These are phyloP conservation scores for Eutypella sp. DNA, from an alignment of 2,329 filamentous ascomycete genomes.

Conservation along the genomic window DNA sequence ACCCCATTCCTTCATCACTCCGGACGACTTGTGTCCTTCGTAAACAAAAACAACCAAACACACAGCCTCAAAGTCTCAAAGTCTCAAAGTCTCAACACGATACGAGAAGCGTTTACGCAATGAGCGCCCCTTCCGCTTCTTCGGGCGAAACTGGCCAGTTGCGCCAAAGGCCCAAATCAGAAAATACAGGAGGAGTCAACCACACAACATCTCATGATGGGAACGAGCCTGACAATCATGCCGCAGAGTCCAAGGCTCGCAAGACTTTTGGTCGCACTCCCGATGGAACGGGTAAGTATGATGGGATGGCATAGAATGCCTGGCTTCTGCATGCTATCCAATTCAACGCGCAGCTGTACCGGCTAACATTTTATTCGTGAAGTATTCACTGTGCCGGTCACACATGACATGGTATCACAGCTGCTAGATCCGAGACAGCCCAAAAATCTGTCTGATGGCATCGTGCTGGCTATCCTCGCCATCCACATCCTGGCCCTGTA, in stretches of 20 bases:
- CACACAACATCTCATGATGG: conserved; percentile 7
- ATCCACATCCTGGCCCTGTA: conserved; percentile 71
- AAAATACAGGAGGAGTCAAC: conserved; percentile 9
- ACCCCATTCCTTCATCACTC: too few species aligned
- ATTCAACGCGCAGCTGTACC: too few species aligned
- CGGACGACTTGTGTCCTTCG: too few species aligned
- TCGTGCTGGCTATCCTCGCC: conserved; percentile 74
- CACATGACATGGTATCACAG: conserved; percentile 98
- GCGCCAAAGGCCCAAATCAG: conserved; percentile 20
- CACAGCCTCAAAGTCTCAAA: not conserved
- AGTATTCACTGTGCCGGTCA: conserved; percentile 96
- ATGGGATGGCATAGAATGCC: too few species aligned
- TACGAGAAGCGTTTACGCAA: conserved; percentile 9
- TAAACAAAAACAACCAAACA: too few species aligned
- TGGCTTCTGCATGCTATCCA: conserved; percentile 13
- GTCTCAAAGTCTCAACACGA: not conserved
- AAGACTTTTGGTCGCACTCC: conserved; percentile 90
- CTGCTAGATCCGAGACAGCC: conserved; percentile 89
- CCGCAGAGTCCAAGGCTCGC: conserved; percentile 32
- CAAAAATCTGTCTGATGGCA: conserved; percentile 84
- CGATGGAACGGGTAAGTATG: conserved; percentile 75
- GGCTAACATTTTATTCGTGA: too few species aligned
- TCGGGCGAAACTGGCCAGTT: conserved; percentile 18
- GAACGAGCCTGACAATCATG: conserved; percentile 6
- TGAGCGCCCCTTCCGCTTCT: conserved; percentile 14